phyloP scores from a whole-genome alignment of 495 filamentous ascomycete species.

The Hyaloscypha hepaticicola region DNA sequence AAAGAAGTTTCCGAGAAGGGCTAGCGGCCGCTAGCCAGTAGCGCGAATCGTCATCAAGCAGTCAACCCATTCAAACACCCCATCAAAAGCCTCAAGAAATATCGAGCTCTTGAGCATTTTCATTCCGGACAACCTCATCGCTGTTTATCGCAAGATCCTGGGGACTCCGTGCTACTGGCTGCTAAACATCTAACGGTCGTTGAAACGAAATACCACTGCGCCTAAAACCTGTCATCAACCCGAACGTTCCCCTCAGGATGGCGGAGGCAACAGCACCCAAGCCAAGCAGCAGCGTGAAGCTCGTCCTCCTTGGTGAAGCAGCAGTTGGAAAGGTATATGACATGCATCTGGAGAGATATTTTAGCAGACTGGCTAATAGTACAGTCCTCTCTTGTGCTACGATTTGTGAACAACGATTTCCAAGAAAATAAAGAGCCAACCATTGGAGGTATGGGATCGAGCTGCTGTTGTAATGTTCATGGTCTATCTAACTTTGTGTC shows the following conservation, averaged over 20 bases:
- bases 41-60: constrained; percentile 11
- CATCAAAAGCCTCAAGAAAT: constrained; percentile 14
- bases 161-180: neutral
- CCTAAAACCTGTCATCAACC: neutral
- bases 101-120: neutral
- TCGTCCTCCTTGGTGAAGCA: constrained; percentile 94
- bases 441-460: constrained; percentile 77
- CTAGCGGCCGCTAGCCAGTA: neutral
- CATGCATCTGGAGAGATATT: neutral
- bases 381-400: constrained; percentile 94
- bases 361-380: constrained; percentile 12
- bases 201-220: neutral
- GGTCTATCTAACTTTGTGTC: constrained; percentile 8
- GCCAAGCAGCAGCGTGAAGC: constrained; percentile 98
- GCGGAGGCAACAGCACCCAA: constrained; percentile 62
- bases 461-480: constrained; percentile 7
- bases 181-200: neutral
- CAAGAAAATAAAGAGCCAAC: constrained; percentile 99
- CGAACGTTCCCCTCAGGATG: constrained; percentile 35
- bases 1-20: neutral
- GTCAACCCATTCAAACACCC: neutral
- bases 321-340: constrained; percentile 89
- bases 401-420: constrained; percentile 99
- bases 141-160: neutral
- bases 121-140: neutral